Base-by-base conservation (phyloP, 352 stramenopile species). In the Phytophthora kernoviae region DNA sequence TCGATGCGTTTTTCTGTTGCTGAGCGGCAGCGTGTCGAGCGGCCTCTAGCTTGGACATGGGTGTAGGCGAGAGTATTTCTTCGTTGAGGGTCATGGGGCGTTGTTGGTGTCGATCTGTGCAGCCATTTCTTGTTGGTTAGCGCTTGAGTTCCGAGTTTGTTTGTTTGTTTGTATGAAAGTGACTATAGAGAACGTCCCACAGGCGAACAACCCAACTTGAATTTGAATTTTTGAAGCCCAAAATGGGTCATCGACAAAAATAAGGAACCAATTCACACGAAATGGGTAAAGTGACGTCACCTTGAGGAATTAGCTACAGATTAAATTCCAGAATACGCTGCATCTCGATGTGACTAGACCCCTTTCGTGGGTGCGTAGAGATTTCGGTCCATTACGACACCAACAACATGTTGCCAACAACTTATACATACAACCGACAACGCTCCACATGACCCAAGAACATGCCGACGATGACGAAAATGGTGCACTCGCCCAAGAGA, bases 1-100 rank as follows among this genome's bases (percentile, higher is more conserved):
- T 89, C 77, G 26, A 94, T 75, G 64, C 84, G 84, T 44, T 81
- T 63, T 87, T 70, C 73, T 92, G 84, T 58, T 91, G 79, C n/a
- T 77, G 49, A 7, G 76, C 72, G 2, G 84, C 75, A 15, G 73
- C 75, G 49, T 87, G 68, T 44, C 79, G 82, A 52, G 80, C 80
- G 11, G 75, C 69, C 48, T 91, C 80, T 49, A 92, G 75, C 62
- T 94, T 91, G n/a, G 84, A 91, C 33, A 91, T 72, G 22, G 34
- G 37, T 54, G 76, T 67, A 22, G 66, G 53, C 61, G 80, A 90
- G 45, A 85, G 73, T 60, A 77, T 67, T 22, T 79, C 70, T 9
- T 84, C 75, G 34, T 60, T 77, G 44, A 84, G 80, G 34, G 27
- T 57, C 51, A 70, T 62, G 32, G 51, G 54, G 65, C 54, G 63